Percentiles rank a stretch among this genome's conserved stretches.
phyloP scores from a whole-genome alignment of 2,329 filamentous ascomycete genomes.

The Pleoardoris graminearum region DNA sequence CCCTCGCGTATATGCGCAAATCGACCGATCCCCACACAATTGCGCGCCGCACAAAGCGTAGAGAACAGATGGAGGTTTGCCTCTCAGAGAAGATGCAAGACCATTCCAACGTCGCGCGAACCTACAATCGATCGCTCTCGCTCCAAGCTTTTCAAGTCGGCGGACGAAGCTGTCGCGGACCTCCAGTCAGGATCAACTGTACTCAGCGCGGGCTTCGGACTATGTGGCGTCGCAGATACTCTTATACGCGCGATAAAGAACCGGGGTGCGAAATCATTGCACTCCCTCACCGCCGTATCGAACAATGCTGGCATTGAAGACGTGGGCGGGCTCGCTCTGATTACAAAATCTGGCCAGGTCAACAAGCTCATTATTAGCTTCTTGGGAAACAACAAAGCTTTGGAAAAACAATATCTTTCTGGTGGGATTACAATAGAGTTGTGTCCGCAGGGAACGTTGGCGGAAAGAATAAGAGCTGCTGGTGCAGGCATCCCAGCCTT shows the following conservation, averaged over 20 bases:
- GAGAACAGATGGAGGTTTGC: constrained; percentile 27
- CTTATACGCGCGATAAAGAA: constrained; percentile 42
- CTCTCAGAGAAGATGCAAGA: constrained; percentile 30
- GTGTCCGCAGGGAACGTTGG: constrained; percentile 75
- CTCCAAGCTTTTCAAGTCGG: constrained; percentile 44
- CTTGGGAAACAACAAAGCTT: constrained; percentile 74
- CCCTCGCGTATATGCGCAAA: constrained; percentile 33
- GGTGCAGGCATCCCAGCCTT: constrained; percentile 81
- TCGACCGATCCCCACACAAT: constrained; percentile 32
- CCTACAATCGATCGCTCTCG: constrained; percentile 40
- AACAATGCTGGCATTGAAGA: constrained; percentile 78
- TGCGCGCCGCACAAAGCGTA: constrained; percentile 23
- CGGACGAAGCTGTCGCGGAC: constrained; percentile 44
- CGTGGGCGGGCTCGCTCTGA: constrained; percentile 65
- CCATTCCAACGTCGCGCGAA: constrained; percentile 24
- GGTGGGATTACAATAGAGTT: constrained; percentile 75
- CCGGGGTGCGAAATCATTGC: constrained; percentile 35
- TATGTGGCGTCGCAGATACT: constrained; percentile 46
- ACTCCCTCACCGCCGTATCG: constrained; percentile 70
- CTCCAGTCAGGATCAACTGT: constrained; percentile 43
- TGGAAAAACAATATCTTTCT: constrained; percentile 73
- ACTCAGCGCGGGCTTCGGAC: constrained; percentile 45
- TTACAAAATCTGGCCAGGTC: constrained; percentile 71
- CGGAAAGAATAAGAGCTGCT: constrained; percentile 70
- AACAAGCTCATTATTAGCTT: constrained; percentile 75